Percentiles rank a stretch among this genome's conserved stretches.
phyloP scores from a whole-genome alignment of 768 basidiomycete genomes.

The Tricholoma flavovirens region DNA sequence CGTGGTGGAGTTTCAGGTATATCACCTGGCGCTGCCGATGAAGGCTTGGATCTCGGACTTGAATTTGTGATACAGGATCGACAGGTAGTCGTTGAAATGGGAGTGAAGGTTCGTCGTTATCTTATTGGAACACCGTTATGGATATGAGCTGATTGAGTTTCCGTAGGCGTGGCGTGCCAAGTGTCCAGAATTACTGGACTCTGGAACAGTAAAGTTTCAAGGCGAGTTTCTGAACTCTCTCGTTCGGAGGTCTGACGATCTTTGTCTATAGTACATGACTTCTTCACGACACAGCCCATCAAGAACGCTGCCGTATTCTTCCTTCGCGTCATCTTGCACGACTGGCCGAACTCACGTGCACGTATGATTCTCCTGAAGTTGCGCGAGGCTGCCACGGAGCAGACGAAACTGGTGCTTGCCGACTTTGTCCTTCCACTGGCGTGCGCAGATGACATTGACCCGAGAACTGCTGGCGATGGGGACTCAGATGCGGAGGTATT shows the following conservation, averaged over 20 bases:
- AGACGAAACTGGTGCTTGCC: slow-evolving; percentile 61
- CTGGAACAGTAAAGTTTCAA: slow-evolving; percentile 49
- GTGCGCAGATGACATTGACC: slow-evolving; percentile 46
- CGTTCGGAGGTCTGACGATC: not conserved
- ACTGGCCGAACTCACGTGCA: slow-evolving; percentile 66
- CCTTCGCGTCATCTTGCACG: slow-evolving; percentile 67
- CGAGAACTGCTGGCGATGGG: slow-evolving; percentile 12
- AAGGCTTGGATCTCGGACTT: slow-evolving; percentile 18
- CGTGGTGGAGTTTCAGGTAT: slow-evolving; percentile 1
- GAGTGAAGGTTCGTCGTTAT: slow-evolving; percentile 34
- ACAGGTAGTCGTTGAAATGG: slow-evolving; percentile 47
- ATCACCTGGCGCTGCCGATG: slow-evolving; percentile 6
- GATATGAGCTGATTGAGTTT: not conserved
- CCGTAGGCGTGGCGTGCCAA: slow-evolving; percentile 51
- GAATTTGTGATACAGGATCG: slow-evolving; percentile 62
- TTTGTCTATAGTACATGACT: slow-evolving; percentile 54
- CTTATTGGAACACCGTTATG: slow-evolving; percentile 7
- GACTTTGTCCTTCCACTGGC: slow-evolving; percentile 70
- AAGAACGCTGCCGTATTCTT: slow-evolving; percentile 58
- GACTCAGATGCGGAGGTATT: slow-evolving; percentile 20
- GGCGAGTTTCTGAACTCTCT: slow-evolving; percentile 23
- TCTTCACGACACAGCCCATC: slow-evolving; percentile 61
- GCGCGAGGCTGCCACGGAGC: slow-evolving; percentile 40
- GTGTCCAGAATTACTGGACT: slow-evolving; percentile 52
- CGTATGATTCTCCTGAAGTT: slow-evolving; percentile 38